Evolutionary conservation across 2,329 filamentous ascomycete genomes (phyloP), one percentile per base, ranked within the genome.

Genomic region (Paraconiothyrium brasiliense): DNA sequence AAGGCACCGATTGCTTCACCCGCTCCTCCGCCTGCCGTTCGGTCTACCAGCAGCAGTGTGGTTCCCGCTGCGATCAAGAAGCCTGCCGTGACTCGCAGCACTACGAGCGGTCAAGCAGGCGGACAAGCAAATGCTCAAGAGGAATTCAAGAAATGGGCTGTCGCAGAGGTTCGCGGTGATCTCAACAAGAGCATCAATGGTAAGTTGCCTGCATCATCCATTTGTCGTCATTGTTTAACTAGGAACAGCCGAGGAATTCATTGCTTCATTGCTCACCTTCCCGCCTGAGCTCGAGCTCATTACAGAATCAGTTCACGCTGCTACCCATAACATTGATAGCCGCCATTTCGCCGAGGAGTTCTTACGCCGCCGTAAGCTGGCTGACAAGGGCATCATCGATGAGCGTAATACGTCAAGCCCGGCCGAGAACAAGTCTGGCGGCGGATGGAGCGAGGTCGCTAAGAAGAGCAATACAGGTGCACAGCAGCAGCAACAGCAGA

Each of bases 381-480:
- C 95, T 0, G 94, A 98, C 70, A 95, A 94, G 82, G 95, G 95
- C 43, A 87, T 97, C 44, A 84, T 97, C 20, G 91, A 93, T 77
- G 90, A 91, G 58, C 84, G 88, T 16, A 81, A 82, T 39, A 86
- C 81, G 58, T 85, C 87, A 3, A 84, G 83, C 37, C 81, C 64
- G 74, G 84, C 73, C 56, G 78, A 72, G 63, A 82, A 78, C 66
- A 79, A 76, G 57, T 71, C 72, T 14, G 72, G 71, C 5, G 82
- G 92, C 58, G 94, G 94, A 22, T 99, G 95, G 95, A 97, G 86
- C 70, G 95, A 98, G 81, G 95, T 99, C 56, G 95, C 95, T 1
- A 98, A 98, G 89, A 97, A 97, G 85, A 91, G 91, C 93, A 85
- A 90, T 87, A 27, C 83, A 81, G 54, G 74, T 71, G 69, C 76